These are phyloP conservation scores for Penicillium coprophilum DNA, from an alignment of 495 filamentous ascomycete genomes.

Conservation along the genomic window DNA sequence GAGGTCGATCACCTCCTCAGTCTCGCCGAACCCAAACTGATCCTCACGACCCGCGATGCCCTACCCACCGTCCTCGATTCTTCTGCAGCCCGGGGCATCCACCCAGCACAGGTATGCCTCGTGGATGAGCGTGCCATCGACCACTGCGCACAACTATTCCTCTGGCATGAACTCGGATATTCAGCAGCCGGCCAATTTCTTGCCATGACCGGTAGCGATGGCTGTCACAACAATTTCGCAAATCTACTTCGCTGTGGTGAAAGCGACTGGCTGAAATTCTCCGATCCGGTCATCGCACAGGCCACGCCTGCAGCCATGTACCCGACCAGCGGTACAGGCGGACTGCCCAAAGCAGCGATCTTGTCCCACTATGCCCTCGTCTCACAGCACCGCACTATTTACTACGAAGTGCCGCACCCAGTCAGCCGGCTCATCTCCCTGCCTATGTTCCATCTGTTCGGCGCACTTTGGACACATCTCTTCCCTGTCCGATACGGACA, in stretches of 20 bases:
- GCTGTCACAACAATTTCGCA: conserved; percentile 33
- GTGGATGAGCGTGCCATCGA: conserved; percentile 45
- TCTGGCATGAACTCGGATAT: conserved; percentile 29
- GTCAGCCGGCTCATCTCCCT: conserved; percentile 55
- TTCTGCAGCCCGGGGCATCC: conserved; percentile 41
- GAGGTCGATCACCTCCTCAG: conserved; percentile 36
- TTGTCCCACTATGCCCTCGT: conserved; percentile 53
- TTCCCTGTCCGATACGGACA: conserved; percentile 56
- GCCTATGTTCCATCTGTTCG: conserved; percentile 66
- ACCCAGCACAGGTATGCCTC: conserved; percentile 49
- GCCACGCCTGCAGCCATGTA: conserved; percentile 54
- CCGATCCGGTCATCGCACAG: conserved; percentile 43
- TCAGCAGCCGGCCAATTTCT: conserved; percentile 22
- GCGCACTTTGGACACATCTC: conserved; percentile 53
- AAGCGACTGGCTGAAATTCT: conserved; percentile 53
- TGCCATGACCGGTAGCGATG: conserved; percentile 21
- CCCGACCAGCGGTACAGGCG: conserved; percentile 58
- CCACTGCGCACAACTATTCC: conserved; percentile 35
- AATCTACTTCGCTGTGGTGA: conserved; percentile 52
- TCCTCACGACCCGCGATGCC: conserved; percentile 30
- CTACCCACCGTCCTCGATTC: conserved; percentile 23
- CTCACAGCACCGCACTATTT: conserved; percentile 51
- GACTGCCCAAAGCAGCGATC: conserved; percentile 58
- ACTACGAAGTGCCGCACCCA: conserved; percentile 48
- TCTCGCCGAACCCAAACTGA: conserved; percentile 33